phyloP scores from a whole-genome alignment of 2,329 filamentous ascomycete species.

The Pseudogymnoascus sp. region DNA sequence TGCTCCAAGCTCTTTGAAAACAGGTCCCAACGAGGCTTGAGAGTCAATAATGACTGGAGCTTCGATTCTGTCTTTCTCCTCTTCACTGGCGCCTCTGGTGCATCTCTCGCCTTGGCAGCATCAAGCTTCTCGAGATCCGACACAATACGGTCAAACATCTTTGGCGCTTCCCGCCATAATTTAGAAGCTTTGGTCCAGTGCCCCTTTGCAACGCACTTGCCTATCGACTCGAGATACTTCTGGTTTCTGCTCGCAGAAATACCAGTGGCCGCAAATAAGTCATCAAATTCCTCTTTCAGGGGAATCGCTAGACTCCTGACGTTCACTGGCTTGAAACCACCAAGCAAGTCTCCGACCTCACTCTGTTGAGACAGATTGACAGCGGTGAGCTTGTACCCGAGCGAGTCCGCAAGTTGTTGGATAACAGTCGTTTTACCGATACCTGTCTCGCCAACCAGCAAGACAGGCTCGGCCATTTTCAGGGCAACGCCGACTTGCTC shows the following conservation, averaged over 20 bases:
- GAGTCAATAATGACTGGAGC: slow-evolving; percentile 52
- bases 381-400: slow-evolving; percentile 80
- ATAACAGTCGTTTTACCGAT: slow-evolving; percentile 97
- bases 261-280: slow-evolving; percentile 74
- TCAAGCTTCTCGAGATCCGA: slow-evolving; percentile 44
- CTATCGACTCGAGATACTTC: slow-evolving; percentile 73
- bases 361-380: slow-evolving; percentile 98
- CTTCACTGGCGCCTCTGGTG: slow-evolving; percentile 61
- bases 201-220: slow-evolving; percentile 69
- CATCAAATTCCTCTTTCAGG: slow-evolving; percentile 87
- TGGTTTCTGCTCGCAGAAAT: slow-evolving; percentile 86
- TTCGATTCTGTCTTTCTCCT: slow-evolving; percentile 59
- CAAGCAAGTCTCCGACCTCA: slow-evolving; percentile 89
- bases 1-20: slow-evolving; percentile 70
- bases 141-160: slow-evolving; percentile 72
- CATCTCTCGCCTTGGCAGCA: slow-evolving; percentile 29
- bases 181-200: slow-evolving; percentile 84
- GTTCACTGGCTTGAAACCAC: slow-evolving; percentile 94
- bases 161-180: slow-evolving; percentile 81
- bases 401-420: slow-evolving; percentile 77
- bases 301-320: slow-evolving; percentile 80
- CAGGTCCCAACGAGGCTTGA: slow-evolving; percentile 66
- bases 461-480: slow-evolving; percentile 74
- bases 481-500: slow-evolving; percentile 84
- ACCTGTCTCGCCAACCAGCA: slow-evolving; percentile 97